These are phyloP conservation scores for Albugo laibachii DNA, from an alignment of 352 stramenopile species.

Conservation along the genomic window DNA sequence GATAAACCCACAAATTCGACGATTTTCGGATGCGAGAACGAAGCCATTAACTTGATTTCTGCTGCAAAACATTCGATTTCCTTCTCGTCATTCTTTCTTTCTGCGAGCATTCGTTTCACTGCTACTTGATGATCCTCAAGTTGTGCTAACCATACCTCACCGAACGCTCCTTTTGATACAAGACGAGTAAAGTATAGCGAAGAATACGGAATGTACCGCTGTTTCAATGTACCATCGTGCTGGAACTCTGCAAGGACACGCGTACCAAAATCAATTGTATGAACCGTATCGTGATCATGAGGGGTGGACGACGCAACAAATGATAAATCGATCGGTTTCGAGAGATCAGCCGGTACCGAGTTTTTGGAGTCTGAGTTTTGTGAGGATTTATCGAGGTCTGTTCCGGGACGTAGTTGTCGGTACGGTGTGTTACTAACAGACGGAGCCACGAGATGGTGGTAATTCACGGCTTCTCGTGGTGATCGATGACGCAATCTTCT, in stretches of 20 bases:
- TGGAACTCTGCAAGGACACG: slow-evolving; percentile 15
- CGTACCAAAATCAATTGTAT: too few relatives aligned
- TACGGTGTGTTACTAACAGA: too few relatives aligned
- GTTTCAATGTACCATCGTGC: slow-evolving; percentile 24
- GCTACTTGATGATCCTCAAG: slow-evolving; percentile 20
- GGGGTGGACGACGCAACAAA: too few relatives aligned
- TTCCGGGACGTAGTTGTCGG: too few relatives aligned
- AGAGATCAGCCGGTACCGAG: too few relatives aligned
- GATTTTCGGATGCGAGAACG: slow-evolving; percentile 59
- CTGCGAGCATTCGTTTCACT: slow-evolving; percentile 35
- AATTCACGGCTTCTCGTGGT: too few relatives aligned
- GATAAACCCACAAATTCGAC: slow-evolving; percentile 71
- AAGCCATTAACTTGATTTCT: slow-evolving; percentile 71
- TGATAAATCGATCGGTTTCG: too few relatives aligned
- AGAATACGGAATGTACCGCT: slow-evolving; percentile 25
- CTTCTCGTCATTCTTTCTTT: slow-evolving; percentile 13
- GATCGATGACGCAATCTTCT: too few relatives aligned
- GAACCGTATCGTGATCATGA: too few relatives aligned
- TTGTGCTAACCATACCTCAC: slow-evolving; percentile 37
- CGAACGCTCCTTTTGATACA: slow-evolving; percentile 23
- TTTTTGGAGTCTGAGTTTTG: too few relatives aligned
- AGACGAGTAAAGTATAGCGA: slow-evolving; percentile 18
- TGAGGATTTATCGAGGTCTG: too few relatives aligned
- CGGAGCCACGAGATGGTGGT: too few relatives aligned
- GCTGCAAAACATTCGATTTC: slow-evolving; percentile 27